Base-by-base conservation (phyloP, 345 rosid genomes). In the Sisymbrium irio region DNA sequence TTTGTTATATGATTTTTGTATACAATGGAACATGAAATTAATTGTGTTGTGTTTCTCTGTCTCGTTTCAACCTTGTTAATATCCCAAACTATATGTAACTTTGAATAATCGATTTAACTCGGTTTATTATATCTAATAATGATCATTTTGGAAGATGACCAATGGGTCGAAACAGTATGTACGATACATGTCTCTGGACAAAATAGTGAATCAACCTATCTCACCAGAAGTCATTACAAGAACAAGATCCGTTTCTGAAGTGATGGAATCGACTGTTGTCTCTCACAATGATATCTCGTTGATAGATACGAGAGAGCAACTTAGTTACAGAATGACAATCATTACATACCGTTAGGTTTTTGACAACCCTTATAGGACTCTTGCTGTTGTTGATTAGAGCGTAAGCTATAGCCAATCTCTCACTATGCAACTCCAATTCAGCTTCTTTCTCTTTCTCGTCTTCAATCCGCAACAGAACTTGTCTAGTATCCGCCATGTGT, bases 321-420 rank as follows among this genome's bases (percentile, higher is more conserved):
- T 82, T 85, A 6, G 82, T 84, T 37, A 83, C 77, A 41, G 80
- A 53, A 64, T 83, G 88, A n/a, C 88, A 87, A 62, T 85, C 88
- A 2, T 73, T 82, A 56, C 87, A 83, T 12, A 84, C 87, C 5
- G 83, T 77, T 14, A 86, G 80, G 80, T 80, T 86, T 72, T 86
- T 86, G 45, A 84, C 68, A 68, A 86, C 62, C 36, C 81, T 77
- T 32, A 87, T 82, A 2, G 85, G 81, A 41, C 40, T 75, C 33
- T 81, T 69, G 5, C 71, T 59, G 25, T 5, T 44, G 69, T 67
- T 78, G 42, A 81, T 82, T 49, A 86, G 81, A 22, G 81, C 87
- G 45, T 80, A 84, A 60, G 86, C 86, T 50, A 85, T 80, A 62
- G 91, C 91, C 73, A 87, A 71, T 69, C 87, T 87, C 73, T 85